Evolutionary conservation across 768 basidiomycete genomes (phyloP), one percentile per base, ranked within the genome.

Genomic region (Agaricus blazei): DNA sequence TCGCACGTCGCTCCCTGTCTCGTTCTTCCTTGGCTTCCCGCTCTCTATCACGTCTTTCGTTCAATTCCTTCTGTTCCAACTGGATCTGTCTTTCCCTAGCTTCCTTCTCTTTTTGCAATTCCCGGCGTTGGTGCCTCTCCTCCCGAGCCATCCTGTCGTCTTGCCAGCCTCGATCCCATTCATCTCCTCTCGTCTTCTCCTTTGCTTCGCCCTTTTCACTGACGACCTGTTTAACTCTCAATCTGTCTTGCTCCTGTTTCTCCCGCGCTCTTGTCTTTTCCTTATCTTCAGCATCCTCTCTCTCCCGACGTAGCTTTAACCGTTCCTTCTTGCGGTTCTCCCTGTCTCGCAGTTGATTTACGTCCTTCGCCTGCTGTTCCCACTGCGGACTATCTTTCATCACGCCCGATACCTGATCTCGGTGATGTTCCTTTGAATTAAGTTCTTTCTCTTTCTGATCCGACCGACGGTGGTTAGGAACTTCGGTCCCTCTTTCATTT

Each of bases 131-230:
- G 40, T 53, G 34, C 42, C 41, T 52, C 58, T 52, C 48, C 53
- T 57, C 48, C 50, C 44, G 31, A 27, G 44, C 53, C 44, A 48
- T 52, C 49, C 42, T 62, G 40, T 60, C 62, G 51, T 15, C 58
- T 37, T 63, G 61, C 51, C 29, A 52, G 19, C 60, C 61, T 46
- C 27, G 62, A 27, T 48, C 46, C 54, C 51, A 56, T 45, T 60
- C 58, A 42, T 55, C 31, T 50, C 43, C 19, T 42, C 51, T 72
- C 38, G 65, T 67, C 48, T 54, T 69, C 61, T 61, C 60, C 60
- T 38, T 64, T 59, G 53, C 62, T 46, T 41, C 63, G 60, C 26
- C 59, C 27, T 58, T 55, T 27, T 44, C 55, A 70, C 29, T 68
- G 65, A 41, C 57, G 26, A 42, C 57, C 45, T 65, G 58, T 44